Evolutionary conservation across 83 land plant genomes (phyloP).

Genomic region (Thuja plicata): DNA sequence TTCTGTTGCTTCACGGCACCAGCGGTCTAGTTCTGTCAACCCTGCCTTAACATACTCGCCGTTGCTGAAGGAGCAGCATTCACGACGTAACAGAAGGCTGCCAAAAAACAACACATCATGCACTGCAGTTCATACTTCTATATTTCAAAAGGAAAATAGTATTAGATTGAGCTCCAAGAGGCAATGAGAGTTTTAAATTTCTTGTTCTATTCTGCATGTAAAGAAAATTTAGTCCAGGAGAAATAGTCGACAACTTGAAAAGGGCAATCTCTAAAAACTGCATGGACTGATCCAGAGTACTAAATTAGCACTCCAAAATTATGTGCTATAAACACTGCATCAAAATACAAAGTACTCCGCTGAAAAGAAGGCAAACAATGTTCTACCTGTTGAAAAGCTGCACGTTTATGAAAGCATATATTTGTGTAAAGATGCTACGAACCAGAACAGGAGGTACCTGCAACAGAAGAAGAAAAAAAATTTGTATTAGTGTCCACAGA

Average conservation of each 20-base stretch:
- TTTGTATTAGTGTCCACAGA: too few species aligned
- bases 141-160: background rate
- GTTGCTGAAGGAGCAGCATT: slow-evolving; percentile 96
- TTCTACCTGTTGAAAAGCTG: slow-evolving; percentile 87
- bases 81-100: slow-evolving; percentile 87
- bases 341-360: background rate
- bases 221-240: background rate
- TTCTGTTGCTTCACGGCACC: slow-evolving; percentile 82
- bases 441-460: slow-evolving; percentile 81
- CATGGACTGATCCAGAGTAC: background rate
- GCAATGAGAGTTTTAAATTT: background rate
- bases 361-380: background rate
- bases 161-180: background rate
- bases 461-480: background rate
- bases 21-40: slow-evolving; percentile 82
- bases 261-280: background rate
- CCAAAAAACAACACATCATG: slow-evolving; percentile 4
- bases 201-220: background rate
- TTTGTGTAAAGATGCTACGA: slow-evolving; percentile 75
- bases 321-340: background rate
- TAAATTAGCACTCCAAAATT: background rate
- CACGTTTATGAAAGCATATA: slow-evolving; percentile 83
- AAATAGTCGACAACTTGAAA: background rate
- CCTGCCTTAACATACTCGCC: slow-evolving; percentile 94
- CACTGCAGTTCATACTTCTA: background rate